These are phyloP conservation scores for Beauveria brongniartii DNA, from an alignment of 2,329 filamentous ascomycete genomes.

Conservation along the genomic window DNA sequence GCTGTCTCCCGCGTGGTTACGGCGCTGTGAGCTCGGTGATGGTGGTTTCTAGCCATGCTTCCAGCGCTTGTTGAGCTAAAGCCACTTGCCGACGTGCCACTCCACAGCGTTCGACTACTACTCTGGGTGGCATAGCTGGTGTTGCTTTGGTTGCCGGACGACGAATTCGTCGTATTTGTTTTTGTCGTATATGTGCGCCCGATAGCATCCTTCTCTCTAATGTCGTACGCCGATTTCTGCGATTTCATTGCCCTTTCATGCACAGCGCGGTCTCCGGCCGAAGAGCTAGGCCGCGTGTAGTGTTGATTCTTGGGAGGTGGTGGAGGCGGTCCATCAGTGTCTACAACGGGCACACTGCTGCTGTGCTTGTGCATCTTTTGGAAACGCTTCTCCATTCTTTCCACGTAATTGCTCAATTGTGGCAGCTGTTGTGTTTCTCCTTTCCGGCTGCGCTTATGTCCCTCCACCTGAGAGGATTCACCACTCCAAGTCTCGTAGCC, in stretches of 20 bases:
- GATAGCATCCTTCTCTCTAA: conserved; percentile 55
- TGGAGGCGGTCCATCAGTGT: conserved; percentile 49
- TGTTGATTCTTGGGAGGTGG: conserved; percentile 51
- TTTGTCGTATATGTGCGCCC: conserved; percentile 81
- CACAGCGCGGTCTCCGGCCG: conserved; percentile 36
- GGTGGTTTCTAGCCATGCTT: conserved; percentile 73
- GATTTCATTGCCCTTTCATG: conserved; percentile 45
- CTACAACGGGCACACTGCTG: conserved; percentile 31
- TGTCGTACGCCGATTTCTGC: conserved; percentile 71
- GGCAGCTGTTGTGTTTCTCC: conserved; percentile 51
- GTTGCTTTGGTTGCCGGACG: conserved; percentile 61
- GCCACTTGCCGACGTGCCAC: conserved; percentile 78
- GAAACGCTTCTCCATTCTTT: conserved; percentile 82
- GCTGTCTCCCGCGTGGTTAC: conserved; percentile 50
- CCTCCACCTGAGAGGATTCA: conserved; percentile 42
- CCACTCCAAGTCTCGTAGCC: conserved; percentile 53
- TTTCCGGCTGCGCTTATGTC: conserved; percentile 31
- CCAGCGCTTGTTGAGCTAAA: conserved; percentile 95
- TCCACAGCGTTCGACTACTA: conserved; percentile 86
- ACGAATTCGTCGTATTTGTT: conserved; percentile 74
- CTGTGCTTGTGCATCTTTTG: conserved; percentile 60
- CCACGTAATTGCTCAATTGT: conserved; percentile 76
- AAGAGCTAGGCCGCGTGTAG: conserved; percentile 51
- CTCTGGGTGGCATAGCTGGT: conserved; percentile 68
- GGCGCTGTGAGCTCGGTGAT: conserved; percentile 53